Base-by-base conservation (phyloP, 371 early-diverging fungal genomes). In the Apophysomyces trapeziformis region DNA sequence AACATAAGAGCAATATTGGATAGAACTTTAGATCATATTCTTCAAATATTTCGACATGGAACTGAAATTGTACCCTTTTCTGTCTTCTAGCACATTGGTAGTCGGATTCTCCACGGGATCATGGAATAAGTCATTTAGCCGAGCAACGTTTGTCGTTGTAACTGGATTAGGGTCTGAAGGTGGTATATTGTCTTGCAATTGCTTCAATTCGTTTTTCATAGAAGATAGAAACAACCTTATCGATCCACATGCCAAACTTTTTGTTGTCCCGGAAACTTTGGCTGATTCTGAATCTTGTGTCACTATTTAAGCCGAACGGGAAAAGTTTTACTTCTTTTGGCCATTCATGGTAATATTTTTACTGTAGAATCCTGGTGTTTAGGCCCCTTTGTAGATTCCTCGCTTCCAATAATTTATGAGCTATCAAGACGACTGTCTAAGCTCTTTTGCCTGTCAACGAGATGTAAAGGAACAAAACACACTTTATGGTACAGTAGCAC, bases 241-340 rank as follows among this genome's bases (percentile, higher is more conserved):
- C 11, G 54, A 50, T 50, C 54, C 54, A 50, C 54, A 50, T 50
- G 54, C 21, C 54, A 50, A 41, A 41, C 13, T 26, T 45, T 13
- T 26, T 21, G 7, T 8, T 16, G 54, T 4, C 21, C 8, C 9
- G 21, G 0, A 7, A 50, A 26, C 16, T 50, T 21, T 50, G 54
- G 4, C 54, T 50, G 54, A 50, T 21, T 50, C 54, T 50, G 54
- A 50, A 50, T 9, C 54, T 50, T 50, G 54, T 50, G 54, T 50
- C 21, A 50, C 54, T 50, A 50, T 32, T 50, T 50, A 50, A 50
- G 54, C 54, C 54, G 54, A 50, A 16, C 54, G 54, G 54, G 54
- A 26, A 50, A 50, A 50, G 21, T 16, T 50, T 50, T 50, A 21
- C 16, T 9, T 50, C 21, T 18, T 50, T 32, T 9, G 32, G 32